Percentiles rank a stretch among this genome's conserved stretches.
These are phyloP conservation scores for Arthrinium phaeospermum DNA, from an alignment of 2,329 filamentous ascomycete genomes.

Conservation along the genomic window DNA sequence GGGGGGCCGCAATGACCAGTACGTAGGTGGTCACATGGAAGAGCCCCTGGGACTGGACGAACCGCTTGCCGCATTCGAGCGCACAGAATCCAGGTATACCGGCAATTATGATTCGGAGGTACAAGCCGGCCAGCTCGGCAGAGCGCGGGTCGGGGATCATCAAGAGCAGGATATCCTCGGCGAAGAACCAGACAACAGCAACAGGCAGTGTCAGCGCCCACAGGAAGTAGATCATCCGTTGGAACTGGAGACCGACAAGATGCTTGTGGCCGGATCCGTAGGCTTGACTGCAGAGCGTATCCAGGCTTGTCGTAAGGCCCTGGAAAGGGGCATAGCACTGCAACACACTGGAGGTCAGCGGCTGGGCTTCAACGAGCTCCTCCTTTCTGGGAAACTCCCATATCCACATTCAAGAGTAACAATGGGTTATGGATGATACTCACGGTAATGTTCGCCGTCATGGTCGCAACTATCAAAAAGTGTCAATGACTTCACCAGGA, in stretches of 20 bases:
- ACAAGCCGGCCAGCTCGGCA: constrained; percentile 73
- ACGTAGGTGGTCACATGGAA: constrained; percentile 83
- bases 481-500: constrained; percentile 25
- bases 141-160: constrained; percentile 77
- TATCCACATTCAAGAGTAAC: neutral
- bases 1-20: constrained; percentile 74
- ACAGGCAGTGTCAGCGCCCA: constrained; percentile 75
- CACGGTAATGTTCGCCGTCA: constrained; percentile 77
- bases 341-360: neutral
- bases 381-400: neutral
- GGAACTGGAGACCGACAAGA: constrained; percentile 82
- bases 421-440: neutral
- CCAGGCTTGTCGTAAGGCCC: constrained; percentile 86
- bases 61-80: constrained; percentile 81
- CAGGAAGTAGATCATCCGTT: constrained; percentile 81
- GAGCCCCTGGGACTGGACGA: constrained; percentile 80
- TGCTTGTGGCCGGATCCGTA: constrained; percentile 91
- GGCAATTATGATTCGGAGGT: constrained; percentile 71
- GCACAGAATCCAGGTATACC: constrained; percentile 77
- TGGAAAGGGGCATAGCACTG: constrained; percentile 75
- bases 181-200: constrained; percentile 70
- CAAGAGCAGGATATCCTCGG: constrained; percentile 64
- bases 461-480: constrained; percentile 61
- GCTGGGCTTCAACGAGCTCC: neutral
- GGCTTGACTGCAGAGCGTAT: constrained; percentile 92